Conservation (phyloP, 306 rosid genomes). For the Citrullus mucosospermus region DNA sequence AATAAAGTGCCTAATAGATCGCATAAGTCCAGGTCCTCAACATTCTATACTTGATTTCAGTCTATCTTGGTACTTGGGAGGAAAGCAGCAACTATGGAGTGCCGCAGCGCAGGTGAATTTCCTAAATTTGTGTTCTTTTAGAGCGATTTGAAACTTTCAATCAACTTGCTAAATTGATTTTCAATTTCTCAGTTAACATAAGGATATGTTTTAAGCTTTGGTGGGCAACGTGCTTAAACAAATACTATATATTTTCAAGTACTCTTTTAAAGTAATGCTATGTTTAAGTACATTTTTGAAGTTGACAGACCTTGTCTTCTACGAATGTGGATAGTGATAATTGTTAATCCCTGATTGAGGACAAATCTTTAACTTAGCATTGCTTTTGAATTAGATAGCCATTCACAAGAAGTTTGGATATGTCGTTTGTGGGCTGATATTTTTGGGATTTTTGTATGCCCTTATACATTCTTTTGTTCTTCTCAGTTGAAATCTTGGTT, state of each 20-base stretch:
- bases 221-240: neutral
- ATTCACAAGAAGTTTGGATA: too few relatives aligned
- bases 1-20: conserved; percentile 49
- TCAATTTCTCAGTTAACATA: neutral
- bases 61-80: conserved; percentile 69
- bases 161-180: neutral
- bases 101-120: conserved; percentile 75
- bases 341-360: too few relatives aligned
- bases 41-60: conserved; percentile 49
- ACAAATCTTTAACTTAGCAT: too few relatives aligned
- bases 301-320: neutral
- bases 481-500: too few relatives aligned
- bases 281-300: neutral
- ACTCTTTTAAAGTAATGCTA: neutral
- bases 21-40: conserved; percentile 37
- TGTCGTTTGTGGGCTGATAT: too few relatives aligned
- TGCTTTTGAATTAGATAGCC: too few relatives aligned
- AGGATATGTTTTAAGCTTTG: neutral
- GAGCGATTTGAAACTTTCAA: neutral
- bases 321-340: too few relatives aligned
- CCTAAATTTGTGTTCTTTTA: neutral
- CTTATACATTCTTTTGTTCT: too few relatives aligned
- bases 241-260: neutral
- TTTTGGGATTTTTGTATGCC: too few relatives aligned
- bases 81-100: conserved; percentile 54